A percentile compares a stretch with the other conserved stretches of the same genome.
Conservation (phyloP, 805 yeast genomes). For the Metschnikowia lachancei region DNA sequence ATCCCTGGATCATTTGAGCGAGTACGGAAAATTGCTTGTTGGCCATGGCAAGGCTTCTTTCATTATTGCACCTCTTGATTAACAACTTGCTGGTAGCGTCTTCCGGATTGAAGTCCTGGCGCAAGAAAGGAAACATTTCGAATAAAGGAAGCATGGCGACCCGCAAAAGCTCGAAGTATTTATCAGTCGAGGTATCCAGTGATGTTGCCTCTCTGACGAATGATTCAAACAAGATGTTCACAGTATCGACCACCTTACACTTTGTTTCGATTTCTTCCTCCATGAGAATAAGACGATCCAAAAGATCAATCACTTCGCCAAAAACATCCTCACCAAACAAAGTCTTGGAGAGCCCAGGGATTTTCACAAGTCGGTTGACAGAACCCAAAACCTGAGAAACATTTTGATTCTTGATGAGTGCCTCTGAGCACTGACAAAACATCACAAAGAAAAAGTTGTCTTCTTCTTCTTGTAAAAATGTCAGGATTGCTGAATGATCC, state of each 20-base stretch:
- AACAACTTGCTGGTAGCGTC: constrained; percentile 26
- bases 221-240: constrained; percentile 27
- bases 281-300: constrained; percentile 67
- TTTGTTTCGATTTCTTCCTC: constrained; percentile 63
- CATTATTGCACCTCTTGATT: constrained; percentile 31
- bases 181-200: neutral
- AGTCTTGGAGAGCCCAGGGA: constrained; percentile 53
- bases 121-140: constrained; percentile 56
- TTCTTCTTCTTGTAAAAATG: constrained; percentile 54
- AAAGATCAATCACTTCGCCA: constrained; percentile 69
- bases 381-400: constrained; percentile 51
- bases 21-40: constrained; percentile 51
- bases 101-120: constrained; percentile 40
- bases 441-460: constrained; percentile 71
- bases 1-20: constrained; percentile 58
- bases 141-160: constrained; percentile 64
- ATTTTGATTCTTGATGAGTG: constrained; percentile 50
- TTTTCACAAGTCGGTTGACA: constrained; percentile 49
- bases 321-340: constrained; percentile 67
- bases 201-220: constrained; percentile 3
- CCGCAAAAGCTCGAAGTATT: constrained; percentile 67
- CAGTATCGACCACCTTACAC: constrained; percentile 43
- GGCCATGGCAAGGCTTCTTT: constrained; percentile 41
- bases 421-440: constrained; percentile 80
- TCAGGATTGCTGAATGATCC: constrained; percentile 43